Base-by-base conservation (phyloP, 116 monocot genomes). In the Papilionanthe hybrid region DNA sequence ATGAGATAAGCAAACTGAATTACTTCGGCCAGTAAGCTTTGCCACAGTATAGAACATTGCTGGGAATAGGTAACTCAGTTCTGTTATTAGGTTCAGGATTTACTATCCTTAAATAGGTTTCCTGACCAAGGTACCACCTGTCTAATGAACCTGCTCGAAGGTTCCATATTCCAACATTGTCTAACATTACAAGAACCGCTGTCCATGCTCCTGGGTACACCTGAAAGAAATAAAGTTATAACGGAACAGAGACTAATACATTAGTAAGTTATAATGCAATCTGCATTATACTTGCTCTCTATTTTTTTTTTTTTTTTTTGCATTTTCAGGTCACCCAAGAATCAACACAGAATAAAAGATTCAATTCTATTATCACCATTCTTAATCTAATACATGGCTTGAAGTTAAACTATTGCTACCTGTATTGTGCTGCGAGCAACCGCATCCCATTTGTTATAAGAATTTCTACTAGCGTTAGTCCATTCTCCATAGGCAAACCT, bases 141-240 rank as follows among this genome's bases (percentile, higher is more conserved):
- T 80, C 82, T 8, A 82, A 60, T 77, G 76, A 77, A 25, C 69
- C 77, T 32, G 82, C 67, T 17, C 82, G 76, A 15, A 77, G 53
- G 69, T 82, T 82, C 82, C 82, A 82, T 2, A 77, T 77, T 29
- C 82, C 82, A 0, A 82, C 82, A 55, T 82, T 82, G 69, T 82
- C 82, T 41, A 82, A 13, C 44, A 77, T 47, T 3, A 82, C 82
- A 8, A 82, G 42, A 0, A 82, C 77, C n/a, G 82, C 32, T 7
- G 77, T 82, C 82, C 82, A 82, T 37, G 82, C 77, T 69, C 77
- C 77, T 9, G 82, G 82, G 82, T 37, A 82, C 20, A 82, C 82
- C 82, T 82, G 82, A 44, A 73, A 73, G 1, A 53, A 17, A 53
- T 53, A 53, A 15, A 53, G 53, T 53, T 53, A 13, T 53, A 17